Conservation (phyloP, 2,329 filamentous ascomycete species). For the Neobulgaria alba region DNA sequence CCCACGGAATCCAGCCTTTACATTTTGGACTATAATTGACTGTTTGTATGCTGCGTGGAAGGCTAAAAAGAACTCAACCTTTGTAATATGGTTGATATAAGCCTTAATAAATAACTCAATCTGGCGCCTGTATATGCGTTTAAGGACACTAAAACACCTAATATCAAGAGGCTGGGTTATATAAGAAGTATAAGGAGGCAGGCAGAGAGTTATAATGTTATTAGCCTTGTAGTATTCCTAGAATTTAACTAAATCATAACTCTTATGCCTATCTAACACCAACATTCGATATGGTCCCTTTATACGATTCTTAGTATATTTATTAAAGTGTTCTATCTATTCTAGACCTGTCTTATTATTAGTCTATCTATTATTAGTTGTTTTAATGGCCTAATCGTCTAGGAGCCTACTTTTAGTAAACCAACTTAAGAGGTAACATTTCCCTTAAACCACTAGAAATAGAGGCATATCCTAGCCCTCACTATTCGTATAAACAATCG, state of each 20-base stretch:
- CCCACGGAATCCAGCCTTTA: too few relatives aligned
- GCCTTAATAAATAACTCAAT: conserved; percentile 25
- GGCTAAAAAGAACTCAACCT: conserved; percentile 23
- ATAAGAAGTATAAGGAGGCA: conserved; percentile 29
- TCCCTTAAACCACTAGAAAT: too few relatives aligned
- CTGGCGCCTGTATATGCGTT: conserved; percentile 25
- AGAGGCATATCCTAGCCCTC: conserved; percentile 15
- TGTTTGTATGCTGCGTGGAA: conserved; percentile 23
- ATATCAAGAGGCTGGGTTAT: conserved; percentile 34
- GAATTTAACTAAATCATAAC: conserved; percentile 25
- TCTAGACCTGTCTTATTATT: too few relatives aligned
- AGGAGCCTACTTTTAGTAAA: conserved; percentile 21
- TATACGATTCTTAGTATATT: conserved; percentile 21
- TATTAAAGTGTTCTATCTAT: conserved; percentile 32
- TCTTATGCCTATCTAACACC: too few relatives aligned
- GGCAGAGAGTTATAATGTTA: too few relatives aligned
- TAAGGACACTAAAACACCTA: conserved; percentile 31
- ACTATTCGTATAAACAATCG: conserved; percentile 20
- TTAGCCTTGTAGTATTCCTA: conserved; percentile 28
- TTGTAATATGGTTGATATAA: conserved; percentile 26
- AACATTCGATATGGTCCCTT: conserved; percentile 29
- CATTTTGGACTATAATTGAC: conserved; percentile 21
- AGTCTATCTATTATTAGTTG: too few relatives aligned
- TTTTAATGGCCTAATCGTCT: conserved; percentile 24
- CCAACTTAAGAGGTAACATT: conserved; percentile 22